Base-by-base conservation (phyloP, 2,329 filamentous ascomycete genomes). In the Tolypocladium tundrense region DNA sequence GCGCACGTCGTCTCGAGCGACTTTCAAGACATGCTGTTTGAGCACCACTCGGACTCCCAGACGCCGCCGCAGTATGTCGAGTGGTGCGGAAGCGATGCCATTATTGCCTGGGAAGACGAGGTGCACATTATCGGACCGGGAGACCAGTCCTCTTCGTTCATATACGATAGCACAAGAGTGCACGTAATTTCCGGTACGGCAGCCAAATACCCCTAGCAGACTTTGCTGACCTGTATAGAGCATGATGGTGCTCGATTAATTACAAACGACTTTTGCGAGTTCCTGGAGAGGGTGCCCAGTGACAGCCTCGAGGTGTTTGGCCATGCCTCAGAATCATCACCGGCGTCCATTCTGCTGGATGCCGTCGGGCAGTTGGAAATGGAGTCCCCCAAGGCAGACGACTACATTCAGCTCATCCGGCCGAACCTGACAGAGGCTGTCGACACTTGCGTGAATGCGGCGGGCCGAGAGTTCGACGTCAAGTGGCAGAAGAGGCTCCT, bases 31-130 rank as follows among this genome's bases (percentile, higher is more conserved):
- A 87, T 92, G 58, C 79, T 96, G 61, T 93, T 91, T 69, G 92
- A 97, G 73, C 93, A 97, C 69, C 86, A 96, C 67, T 93, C 92
- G 1, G 87, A 87, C 64, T 92, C 90, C 11, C 88, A 88, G 70
- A 96, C 91, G 6, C 81, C 87, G 1, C 94, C 94, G 4, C 88
- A 90, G 65, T 90, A 94, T 62, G 81, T 99, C 60, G 88, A 94
- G 66, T 99, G 94, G 94, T 99, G 94, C 71, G 94, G 94, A 6
- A 93, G 94, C 66, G 93, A 97, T 72, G 91, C 92, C 16, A 88
- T 96, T 35, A 85, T 99, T 65, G 92, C 92, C 0, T 99, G 94
- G 94, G 94, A 97, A 68, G 94, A 99, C 68, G 94, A 99, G 71
- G 87, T 99, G 4, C 94, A 97, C 68, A 81, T 99, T 35, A 88